These are phyloP conservation scores for Phytophthora agathidicida DNA, from an alignment of 352 stramenopile species.

Conservation along the genomic window DNA sequence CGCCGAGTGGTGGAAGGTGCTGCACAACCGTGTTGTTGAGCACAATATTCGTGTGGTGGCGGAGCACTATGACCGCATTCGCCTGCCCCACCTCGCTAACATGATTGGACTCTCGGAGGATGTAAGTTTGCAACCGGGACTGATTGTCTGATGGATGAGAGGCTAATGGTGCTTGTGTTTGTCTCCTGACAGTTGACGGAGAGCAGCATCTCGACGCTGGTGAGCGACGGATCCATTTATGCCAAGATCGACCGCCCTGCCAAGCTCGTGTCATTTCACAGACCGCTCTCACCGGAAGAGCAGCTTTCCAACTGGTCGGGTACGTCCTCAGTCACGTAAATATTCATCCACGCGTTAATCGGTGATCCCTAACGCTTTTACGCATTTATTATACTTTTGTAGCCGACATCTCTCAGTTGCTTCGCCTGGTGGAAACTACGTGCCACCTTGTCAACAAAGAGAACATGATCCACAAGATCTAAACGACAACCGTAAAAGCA, in stretches of 20 bases:
- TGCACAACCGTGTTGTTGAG: constrained; percentile 95
- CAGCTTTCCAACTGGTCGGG: constrained; percentile 96
- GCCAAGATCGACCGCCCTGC: constrained; percentile 98
- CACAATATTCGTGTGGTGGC: constrained; percentile 97
- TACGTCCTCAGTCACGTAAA: constrained; percentile 30
- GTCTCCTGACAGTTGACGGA: constrained; percentile 63
- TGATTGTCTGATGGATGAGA: background rate
- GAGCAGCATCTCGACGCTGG: constrained; percentile 87
- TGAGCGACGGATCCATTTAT: constrained; percentile 94
- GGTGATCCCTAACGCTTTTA: too few species aligned
- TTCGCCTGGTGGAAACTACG: constrained; percentile 97
- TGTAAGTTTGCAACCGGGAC: constrained; percentile 48
- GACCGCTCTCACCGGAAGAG: constrained; percentile 91
- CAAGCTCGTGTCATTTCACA: constrained; percentile 95
- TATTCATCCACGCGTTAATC: background rate
- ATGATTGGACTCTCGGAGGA: constrained; percentile 94
- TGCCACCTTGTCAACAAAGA: constrained; percentile 99
- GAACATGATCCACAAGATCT: constrained; percentile 97
- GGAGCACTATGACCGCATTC: constrained; percentile 96
- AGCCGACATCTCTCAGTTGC: constrained; percentile 95
- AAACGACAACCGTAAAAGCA: constrained; percentile 26
- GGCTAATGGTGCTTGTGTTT: constrained; percentile 10
- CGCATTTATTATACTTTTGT: constrained; percentile 15
- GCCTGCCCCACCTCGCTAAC: constrained; percentile 91
- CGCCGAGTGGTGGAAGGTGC: constrained; percentile 86